Evolutionary conservation across 306 rosid species (phyloP).

Genomic region (Glycine soja): DNA sequence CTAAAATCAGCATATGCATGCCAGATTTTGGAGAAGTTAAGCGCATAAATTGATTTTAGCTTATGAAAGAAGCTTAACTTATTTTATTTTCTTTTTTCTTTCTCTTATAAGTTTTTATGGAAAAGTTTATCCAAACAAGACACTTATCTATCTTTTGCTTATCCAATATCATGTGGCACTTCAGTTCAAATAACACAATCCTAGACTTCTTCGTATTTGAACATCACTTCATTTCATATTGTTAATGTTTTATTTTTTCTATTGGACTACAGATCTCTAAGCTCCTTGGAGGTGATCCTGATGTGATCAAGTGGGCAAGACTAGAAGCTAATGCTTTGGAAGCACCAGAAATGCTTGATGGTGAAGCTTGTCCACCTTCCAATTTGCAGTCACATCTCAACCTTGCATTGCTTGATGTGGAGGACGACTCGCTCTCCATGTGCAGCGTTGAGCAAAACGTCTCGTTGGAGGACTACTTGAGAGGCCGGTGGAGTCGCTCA

Average conservation of each 20-base stretch:
- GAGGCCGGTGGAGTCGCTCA: constrained; percentile 97
- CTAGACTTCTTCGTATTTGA: constrained; percentile 14
- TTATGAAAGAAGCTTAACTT: not conserved
- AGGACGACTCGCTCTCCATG: constrained; percentile 87
- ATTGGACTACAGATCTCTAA: constrained; percentile 70
- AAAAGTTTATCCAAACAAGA: not conserved
- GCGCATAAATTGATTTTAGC: not conserved
- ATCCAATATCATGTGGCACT: constrained; percentile 21
- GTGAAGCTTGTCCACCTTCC: constrained; percentile 65
- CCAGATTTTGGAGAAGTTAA: not conserved
- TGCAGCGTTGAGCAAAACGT: constrained; percentile 84
- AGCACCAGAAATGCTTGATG: constrained; percentile 61
- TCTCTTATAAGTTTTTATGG: not conserved
- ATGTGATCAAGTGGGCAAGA: constrained; percentile 82
- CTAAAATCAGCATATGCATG: not conserved
- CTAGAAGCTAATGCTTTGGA: constrained; percentile 63
- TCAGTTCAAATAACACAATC: not conserved
- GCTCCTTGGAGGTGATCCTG: constrained; percentile 83
- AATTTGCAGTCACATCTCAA: constrained; percentile 87
- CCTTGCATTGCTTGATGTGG: constrained; percentile 92
- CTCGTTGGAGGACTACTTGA: constrained; percentile 84
- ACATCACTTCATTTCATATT: not conserved
- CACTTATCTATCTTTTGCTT: constrained; percentile 25
- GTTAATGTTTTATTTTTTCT: constrained; percentile 24
- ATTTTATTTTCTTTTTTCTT: not conserved